Evolutionary conservation across 805 yeast genomes (phyloP), one percentile per base, ranked within the genome.

Genomic region (Cyberlindnera amylophila): DNA sequence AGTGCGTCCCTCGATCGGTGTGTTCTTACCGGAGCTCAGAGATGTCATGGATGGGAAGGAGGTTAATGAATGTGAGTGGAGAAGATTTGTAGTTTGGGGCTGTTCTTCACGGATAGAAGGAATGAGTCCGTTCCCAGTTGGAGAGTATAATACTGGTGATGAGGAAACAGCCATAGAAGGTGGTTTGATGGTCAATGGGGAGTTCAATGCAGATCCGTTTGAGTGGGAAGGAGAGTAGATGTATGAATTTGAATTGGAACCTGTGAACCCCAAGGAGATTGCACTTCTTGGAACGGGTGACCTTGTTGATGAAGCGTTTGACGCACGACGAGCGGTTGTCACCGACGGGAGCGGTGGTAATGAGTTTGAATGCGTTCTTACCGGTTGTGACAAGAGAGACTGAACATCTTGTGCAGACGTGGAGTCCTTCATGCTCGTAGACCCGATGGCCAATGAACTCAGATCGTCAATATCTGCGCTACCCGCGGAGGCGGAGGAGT

Each of bases 341-440:
- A 62, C 64, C 2, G 64, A 51, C 2, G 66, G 66, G 19, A 62
- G 46, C n/a, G 63, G 63, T 3, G 66, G 66, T 23, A 62, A 34
- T 28, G 63, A 57, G 18, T 56, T 54, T 6, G 61, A 50, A 34
- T 57, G 59, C 0, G 41, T 13, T 34, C 62, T 27, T 14, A 28
- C 18, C 10, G 39, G 13, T 2, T 27, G 34, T 10, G 24, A 21
- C 6, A 21, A 9, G 9, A 21, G 24, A 9, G 29, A 6, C 12
- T 16, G 33, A 31, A 6, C 17, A 5, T 21, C 15, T 15, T 11
- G 19, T 2, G 19, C 23, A 1, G 40, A 36, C 17, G 36, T 12
- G 16, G 29, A 16, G 26, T 42, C 36, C 27, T 33, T 42, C 28
- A 37, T 33, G 26, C 27, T 26, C 16, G 39, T 16, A 33, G 39